Evolutionary conservation across 371 early-diverging fungal genomes (phyloP).

Genomic region (Rhizopus delemar): DNA sequence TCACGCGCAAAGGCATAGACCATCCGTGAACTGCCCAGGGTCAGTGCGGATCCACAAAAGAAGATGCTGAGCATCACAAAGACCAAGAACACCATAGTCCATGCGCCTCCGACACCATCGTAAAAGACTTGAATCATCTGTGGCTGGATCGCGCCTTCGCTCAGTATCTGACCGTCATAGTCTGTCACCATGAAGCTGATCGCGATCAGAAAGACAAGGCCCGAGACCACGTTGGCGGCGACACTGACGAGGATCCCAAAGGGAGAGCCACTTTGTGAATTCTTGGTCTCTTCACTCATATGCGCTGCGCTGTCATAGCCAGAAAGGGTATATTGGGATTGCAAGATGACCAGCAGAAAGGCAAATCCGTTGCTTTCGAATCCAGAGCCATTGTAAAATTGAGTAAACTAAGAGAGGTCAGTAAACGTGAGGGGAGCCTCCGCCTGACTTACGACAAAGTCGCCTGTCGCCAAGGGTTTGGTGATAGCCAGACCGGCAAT

Average conservation of each 20-base stretch:
- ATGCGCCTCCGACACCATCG: slow-evolving; percentile 59
- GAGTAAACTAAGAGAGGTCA: slow-evolving; percentile 27
- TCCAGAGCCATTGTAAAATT: slow-evolving; percentile 58
- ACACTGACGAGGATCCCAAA: slow-evolving; percentile 65
- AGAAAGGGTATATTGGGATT: slow-evolving; percentile 66
- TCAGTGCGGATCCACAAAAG: slow-evolving; percentile 58
- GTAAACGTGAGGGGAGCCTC: too few relatives aligned
- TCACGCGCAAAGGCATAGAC: slow-evolving; percentile 79
- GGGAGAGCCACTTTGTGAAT: slow-evolving; percentile 58
- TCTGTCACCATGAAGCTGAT: slow-evolving; percentile 59
- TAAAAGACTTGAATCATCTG: slow-evolving; percentile 62
- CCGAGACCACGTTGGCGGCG: slow-evolving; percentile 57
- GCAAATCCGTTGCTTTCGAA: slow-evolving; percentile 52
- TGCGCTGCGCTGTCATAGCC: slow-evolving; percentile 77
- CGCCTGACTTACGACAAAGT: slow-evolving; percentile 35
- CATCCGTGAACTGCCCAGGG: slow-evolving; percentile 67
- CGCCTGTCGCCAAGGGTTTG: slow-evolving; percentile 36
- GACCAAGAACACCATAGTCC: slow-evolving; percentile 61
- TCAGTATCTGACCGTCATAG: slow-evolving; percentile 46
- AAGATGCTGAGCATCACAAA: slow-evolving; percentile 58
- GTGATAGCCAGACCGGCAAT: slow-evolving; percentile 53
- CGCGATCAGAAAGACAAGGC: slow-evolving; percentile 58
- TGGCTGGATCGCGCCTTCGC: slow-evolving; percentile 52
- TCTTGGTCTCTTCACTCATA: slow-evolving; percentile 75
- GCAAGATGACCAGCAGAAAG: slow-evolving; percentile 58